phyloP scores from a whole-genome alignment of 352 stramenopile species.

The Phytophthora pluvialis region DNA sequence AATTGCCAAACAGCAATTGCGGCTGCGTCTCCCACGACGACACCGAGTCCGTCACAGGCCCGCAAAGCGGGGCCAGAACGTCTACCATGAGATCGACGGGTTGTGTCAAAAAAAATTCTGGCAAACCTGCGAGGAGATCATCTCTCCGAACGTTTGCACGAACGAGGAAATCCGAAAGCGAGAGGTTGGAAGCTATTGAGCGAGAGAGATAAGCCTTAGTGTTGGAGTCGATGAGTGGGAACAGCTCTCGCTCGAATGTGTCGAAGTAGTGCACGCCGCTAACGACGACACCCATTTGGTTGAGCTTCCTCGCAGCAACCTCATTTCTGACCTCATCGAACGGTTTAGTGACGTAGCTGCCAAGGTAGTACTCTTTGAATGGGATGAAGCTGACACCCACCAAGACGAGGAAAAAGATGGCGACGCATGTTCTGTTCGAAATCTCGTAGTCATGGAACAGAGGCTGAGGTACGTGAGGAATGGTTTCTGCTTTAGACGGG shows the following conservation, averaged over 20 bases:
- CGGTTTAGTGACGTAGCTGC: constrained; percentile 41
- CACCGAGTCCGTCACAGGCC: no score
- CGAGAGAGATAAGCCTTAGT: constrained; percentile 19
- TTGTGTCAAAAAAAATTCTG: constrained; percentile 11
- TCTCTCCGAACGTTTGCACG: constrained; percentile 29
- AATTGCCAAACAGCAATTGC: constrained; percentile 43
- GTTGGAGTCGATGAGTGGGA: constrained; percentile 32
- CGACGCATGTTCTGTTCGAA: constrained; percentile 23
- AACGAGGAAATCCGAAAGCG: constrained; percentile 42
- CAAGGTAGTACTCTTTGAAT: constrained; percentile 44
- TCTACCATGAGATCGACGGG: constrained; percentile 43
- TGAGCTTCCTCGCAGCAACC: constrained; percentile 34
- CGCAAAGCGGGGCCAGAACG: constrained; percentile 36
- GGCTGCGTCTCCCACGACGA: constrained; percentile 21
- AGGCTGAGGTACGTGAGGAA: not conserved
- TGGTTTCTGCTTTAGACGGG: not conserved
- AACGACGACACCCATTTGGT: constrained; percentile 33
- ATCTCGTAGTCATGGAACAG: constrained; percentile 22
- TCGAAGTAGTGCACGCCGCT: constrained; percentile 42
- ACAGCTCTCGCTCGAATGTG: constrained; percentile 28
- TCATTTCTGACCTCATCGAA: constrained; percentile 50
- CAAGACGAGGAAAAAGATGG: constrained; percentile 20
- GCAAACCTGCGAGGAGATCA: constrained; percentile 29
- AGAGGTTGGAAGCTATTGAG: constrained; percentile 4
- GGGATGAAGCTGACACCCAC: constrained; percentile 24